Conservation (phyloP, 345 rosid species). For the Cardamine resedifolia region DNA sequence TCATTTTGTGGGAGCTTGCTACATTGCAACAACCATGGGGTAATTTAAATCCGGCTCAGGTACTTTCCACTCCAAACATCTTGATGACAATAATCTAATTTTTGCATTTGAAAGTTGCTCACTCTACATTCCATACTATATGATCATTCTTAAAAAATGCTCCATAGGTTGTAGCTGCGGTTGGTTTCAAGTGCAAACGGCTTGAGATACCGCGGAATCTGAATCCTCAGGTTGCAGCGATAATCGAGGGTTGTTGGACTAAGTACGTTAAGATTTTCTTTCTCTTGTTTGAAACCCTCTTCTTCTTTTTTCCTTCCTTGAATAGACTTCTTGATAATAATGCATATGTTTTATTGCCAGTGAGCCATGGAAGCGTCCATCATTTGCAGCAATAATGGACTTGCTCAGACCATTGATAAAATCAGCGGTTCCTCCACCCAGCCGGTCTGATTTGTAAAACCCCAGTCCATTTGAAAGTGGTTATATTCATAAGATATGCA, state of each 20-base stretch:
- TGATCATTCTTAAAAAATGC: background rate
- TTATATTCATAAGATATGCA: conserved; percentile 45
- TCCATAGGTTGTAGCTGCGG: conserved; percentile 96
- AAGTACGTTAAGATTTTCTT: conserved; percentile 47
- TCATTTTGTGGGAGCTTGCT: conserved; percentile 96
- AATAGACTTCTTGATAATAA: background rate
- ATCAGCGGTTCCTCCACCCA: conserved; percentile 56
- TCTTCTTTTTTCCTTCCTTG: background rate
- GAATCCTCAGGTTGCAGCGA: conserved; percentile 75
- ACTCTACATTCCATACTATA: background rate
- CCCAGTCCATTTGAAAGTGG: conserved; percentile 29
- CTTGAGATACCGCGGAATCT: conserved; percentile 87
- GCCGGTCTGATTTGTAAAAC: conserved; percentile 51
- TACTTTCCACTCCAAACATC: conserved; percentile 35
- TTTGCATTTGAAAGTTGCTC: background rate
- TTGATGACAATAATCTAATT: background rate
- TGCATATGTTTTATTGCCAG: conserved; percentile 42
- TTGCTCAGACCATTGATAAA: conserved; percentile 71
- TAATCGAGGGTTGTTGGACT: conserved; percentile 96
- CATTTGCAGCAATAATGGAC: conserved; percentile 84
- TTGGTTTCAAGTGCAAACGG: conserved; percentile 88
- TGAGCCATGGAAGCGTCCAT: conserved; percentile 97
- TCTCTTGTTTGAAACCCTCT: background rate
- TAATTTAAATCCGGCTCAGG: conserved; percentile 97
- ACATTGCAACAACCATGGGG: conserved; percentile 97